phyloP scores from a whole-genome alignment of 1,284 basidiomycete genomes.

The Boletus sp. region DNA sequence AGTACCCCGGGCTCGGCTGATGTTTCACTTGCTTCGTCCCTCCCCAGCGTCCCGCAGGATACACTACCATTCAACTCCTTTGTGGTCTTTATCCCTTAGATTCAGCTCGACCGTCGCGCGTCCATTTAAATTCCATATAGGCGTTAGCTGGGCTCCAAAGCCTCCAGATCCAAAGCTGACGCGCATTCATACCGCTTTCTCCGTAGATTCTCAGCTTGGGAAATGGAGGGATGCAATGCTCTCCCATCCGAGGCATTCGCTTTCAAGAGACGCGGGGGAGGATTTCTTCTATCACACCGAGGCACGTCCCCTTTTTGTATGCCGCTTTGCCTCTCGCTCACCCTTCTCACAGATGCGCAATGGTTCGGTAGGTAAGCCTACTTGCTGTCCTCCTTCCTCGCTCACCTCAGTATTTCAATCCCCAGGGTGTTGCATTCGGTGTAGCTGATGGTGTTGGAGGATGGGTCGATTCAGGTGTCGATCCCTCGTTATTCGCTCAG shows the following conservation, averaged over 20 bases:
- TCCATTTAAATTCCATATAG: slow-evolving; percentile 70
- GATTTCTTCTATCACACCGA: slow-evolving; percentile 80
- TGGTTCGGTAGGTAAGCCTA: slow-evolving; percentile 61
- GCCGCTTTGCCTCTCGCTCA: not conserved
- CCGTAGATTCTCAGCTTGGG: slow-evolving; percentile 62
- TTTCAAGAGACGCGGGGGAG: slow-evolving; percentile 60
- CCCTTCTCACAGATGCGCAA: slow-evolving; percentile 59
- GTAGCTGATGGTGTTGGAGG: slow-evolving; percentile 72
- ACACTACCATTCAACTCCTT: not conserved
- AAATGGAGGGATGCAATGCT: slow-evolving; percentile 69
- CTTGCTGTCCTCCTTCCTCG: slow-evolving; percentile 16
- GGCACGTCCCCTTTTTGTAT: slow-evolving; percentile 41
- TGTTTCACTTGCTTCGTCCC: slow-evolving; percentile 15
- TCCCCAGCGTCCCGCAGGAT: not conserved
- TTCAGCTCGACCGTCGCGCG: slow-evolving; percentile 32
- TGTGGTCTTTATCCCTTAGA: slow-evolving; percentile 10
- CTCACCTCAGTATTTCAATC: slow-evolving; percentile 19
- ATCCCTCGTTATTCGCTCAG: slow-evolving; percentile 75
- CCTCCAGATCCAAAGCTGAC: slow-evolving; percentile 45
- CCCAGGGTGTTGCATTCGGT: slow-evolving; percentile 73
- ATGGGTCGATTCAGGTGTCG: slow-evolving; percentile 75
- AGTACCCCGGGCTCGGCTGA: slow-evolving; percentile 4
- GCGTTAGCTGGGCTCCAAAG: slow-evolving; percentile 79
- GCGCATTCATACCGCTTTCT: slow-evolving; percentile 54
- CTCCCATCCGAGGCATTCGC: slow-evolving; percentile 44